Percentiles rank a stretch among this genome's conserved stretches.
phyloP scores from a whole-genome alignment of 768 basidiomycete genomes.

The Pulveroboletus ravenelii region DNA sequence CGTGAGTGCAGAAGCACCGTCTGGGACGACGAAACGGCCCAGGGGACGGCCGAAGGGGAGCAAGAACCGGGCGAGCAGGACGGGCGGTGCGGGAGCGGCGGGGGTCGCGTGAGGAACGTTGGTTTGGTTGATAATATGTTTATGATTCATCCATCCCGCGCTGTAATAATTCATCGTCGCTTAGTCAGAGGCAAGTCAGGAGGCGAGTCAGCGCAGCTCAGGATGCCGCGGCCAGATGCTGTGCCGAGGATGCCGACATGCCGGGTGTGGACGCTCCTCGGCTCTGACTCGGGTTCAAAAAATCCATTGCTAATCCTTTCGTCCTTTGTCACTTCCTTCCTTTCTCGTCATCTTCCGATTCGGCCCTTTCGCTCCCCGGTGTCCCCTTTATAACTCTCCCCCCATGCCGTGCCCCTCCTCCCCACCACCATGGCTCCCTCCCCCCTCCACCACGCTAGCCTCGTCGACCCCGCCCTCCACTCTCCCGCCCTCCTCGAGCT shows the following conservation, averaged over 20 bases:
- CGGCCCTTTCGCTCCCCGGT: conserved; percentile 30
- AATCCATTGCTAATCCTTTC: conserved; percentile 26
- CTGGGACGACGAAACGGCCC: conserved; percentile 43
- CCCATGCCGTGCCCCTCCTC: conserved; percentile 9
- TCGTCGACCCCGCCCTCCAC: conserved; percentile 61
- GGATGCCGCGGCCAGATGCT: background rate
- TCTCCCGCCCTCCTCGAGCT: conserved; percentile 65
- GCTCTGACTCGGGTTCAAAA: conserved; percentile 20
- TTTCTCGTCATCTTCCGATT: conserved; percentile 31
- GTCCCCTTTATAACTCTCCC: conserved; percentile 30
- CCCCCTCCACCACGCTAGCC: conserved; percentile 44
- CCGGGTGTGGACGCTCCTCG: background rate
- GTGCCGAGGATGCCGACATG: background rate
- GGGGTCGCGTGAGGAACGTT: background rate
- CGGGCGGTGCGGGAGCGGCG: conserved; percentile 9
- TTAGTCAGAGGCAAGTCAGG: conserved; percentile 7
- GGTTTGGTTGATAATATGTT: background rate
- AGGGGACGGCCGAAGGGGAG: conserved; percentile 69
- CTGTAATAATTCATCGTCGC: background rate
- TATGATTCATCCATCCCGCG: too few species aligned
- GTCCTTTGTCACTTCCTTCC: conserved; percentile 18
- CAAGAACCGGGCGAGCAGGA: conserved; percentile 42
- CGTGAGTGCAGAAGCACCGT: conserved; percentile 27
- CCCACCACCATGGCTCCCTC: conserved; percentile 20
- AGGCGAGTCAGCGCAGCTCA: too few species aligned